Conservation (phyloP, 768 basidiomycete genomes). For the Rhizopogon vesiculosus region DNA sequence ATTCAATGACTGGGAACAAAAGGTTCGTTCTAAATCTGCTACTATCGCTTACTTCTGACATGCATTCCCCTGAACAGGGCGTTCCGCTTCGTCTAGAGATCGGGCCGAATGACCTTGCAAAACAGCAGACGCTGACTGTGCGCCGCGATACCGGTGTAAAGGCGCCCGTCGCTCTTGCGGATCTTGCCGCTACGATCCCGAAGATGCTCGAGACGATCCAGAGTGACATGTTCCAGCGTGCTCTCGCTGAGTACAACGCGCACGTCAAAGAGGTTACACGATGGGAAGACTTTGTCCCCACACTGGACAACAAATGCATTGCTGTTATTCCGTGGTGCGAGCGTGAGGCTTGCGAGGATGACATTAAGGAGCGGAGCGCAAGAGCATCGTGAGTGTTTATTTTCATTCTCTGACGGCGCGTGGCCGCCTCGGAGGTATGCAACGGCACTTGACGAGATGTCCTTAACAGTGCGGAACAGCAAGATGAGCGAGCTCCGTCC, state of each 20-base stretch:
- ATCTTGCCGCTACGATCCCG: constrained; percentile 47
- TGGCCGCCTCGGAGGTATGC: not conserved
- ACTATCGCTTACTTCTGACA: not conserved
- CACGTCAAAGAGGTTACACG: constrained; percentile 68
- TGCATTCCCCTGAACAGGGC: constrained; percentile 46
- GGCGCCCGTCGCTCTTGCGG: constrained; percentile 44
- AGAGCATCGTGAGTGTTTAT: constrained; percentile 50
- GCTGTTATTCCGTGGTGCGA: constrained; percentile 97
- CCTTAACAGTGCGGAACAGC: constrained; percentile 64
- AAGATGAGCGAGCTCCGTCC: constrained; percentile 93
- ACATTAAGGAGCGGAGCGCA: constrained; percentile 93
- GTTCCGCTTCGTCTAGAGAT: constrained; percentile 97
- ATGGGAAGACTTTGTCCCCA: constrained; percentile 93
- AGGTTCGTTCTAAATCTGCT: constrained; percentile 42
- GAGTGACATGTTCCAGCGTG: constrained; percentile 77
- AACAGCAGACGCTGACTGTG: constrained; percentile 76
- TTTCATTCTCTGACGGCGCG: not conserved
- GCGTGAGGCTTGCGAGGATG: constrained; percentile 87
- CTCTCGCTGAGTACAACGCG: constrained; percentile 67
- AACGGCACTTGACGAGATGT: constrained; percentile 4
- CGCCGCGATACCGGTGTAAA: constrained; percentile 78
- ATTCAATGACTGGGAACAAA: constrained; percentile 99
- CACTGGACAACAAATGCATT: constrained; percentile 83
- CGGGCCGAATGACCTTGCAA: constrained; percentile 87
- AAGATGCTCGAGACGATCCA: constrained; percentile 83